Evolutionary conservation across 495 filamentous ascomycete species (phyloP).

Genomic region (Penicillium malachiteum): DNA sequence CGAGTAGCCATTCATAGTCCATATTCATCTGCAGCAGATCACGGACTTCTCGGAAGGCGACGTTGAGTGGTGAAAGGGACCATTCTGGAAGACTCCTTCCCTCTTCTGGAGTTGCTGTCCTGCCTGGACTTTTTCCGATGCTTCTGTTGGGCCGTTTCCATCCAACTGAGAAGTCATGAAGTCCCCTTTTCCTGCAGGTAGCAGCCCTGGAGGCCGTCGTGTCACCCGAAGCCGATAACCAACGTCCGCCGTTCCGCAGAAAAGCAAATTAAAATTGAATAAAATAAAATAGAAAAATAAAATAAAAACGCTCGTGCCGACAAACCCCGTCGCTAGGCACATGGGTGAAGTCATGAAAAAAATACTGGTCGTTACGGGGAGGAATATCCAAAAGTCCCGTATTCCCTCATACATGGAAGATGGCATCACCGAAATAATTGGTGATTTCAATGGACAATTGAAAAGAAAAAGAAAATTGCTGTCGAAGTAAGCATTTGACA

Average conservation of each 20-base stretch:
- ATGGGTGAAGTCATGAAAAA: background rate
- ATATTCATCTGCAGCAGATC: background rate
- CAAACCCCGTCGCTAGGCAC: background rate
- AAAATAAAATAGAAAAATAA: slow-evolving; percentile 2
- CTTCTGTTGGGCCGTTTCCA: slow-evolving; percentile 13
- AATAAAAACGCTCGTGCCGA: background rate
- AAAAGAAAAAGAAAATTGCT: background rate
- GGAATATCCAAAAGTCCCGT: background rate
- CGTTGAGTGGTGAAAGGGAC: background rate
- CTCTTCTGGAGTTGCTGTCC: slow-evolving; percentile 4
- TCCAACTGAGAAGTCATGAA: slow-evolving; percentile 18
- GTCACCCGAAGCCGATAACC: slow-evolving; percentile 15
- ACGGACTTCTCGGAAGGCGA: slow-evolving; percentile 13
- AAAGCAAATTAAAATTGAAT: background rate
- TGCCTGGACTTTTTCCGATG: slow-evolving; percentile 3
- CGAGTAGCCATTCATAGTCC: background rate
- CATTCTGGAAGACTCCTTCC: background rate
- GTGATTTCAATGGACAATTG: background rate
- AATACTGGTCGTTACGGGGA: background rate
- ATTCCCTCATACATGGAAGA: no score
- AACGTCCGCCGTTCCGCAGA: slow-evolving; percentile 15
- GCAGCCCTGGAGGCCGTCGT: slow-evolving; percentile 18
- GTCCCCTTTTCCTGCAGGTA: slow-evolving; percentile 6
- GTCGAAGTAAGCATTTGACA: slow-evolving; percentile 25
- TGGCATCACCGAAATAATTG: background rate